Base-by-base conservation (phyloP, 768 basidiomycete genomes). In the Suillus americanus region DNA sequence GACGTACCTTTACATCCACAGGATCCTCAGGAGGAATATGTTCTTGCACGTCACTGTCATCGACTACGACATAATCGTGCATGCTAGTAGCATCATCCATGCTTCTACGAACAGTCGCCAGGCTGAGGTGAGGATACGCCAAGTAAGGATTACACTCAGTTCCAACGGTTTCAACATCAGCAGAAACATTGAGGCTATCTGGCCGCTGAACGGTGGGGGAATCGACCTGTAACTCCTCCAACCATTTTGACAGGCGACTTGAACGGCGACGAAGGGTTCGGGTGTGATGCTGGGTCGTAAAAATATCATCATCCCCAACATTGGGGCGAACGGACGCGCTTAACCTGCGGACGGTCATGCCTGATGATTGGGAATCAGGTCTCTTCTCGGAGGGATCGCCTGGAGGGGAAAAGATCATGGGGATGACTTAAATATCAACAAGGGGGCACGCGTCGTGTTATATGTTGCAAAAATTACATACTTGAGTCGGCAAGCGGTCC, bases 161-260 rank as follows among this genome's bases (percentile, higher is more conserved):
- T 35, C 75, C 75, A 20, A 72, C 48, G 57, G 69, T 71, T 61
- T 72, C 71, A 45, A 68, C 67, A 40, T 74, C 63, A 45, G 62
- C 65, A 12, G 66, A 67, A 43, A 71, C 64, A 64, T 69, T 67
- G 35, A 67, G 60, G 43, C 67, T 59, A 38, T 70, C 70, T 10
- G 48, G 48, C 10, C 23, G 54, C n/a, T 67, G 62, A 43, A 66
- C 53, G 53, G 69, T 65, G 18, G 67, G 59, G 12, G 70, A 65
- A 43, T 67, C 71, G 30, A 69, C 59, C 62, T 77, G 79, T 61
- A 82, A 77, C 25, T 83, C 82, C 3, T 70, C 73, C 20, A 84
- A 74, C 82, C 82, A 83, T n/a, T 72, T 77, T 43, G 81, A 79
- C 46, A 82, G 68, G 60, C 73, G 81, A 66, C 78, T 80, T 18